Evolutionary conservation across 2,329 filamentous ascomycete genomes (phyloP).

Genomic region (Leptographium radiaticola): DNA sequence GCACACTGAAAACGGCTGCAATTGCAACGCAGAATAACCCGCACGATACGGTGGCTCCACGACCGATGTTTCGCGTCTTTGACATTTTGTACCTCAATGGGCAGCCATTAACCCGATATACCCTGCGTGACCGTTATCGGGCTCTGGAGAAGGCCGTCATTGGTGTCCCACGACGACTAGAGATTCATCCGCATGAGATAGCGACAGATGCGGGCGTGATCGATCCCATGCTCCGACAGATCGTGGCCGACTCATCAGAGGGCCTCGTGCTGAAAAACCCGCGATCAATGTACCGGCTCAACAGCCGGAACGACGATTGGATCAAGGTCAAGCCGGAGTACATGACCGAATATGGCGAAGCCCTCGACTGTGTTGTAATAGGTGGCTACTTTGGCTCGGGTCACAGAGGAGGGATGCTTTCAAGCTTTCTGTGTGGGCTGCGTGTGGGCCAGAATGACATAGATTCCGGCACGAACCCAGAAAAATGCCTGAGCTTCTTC

Average conservation of each 20-base stretch:
- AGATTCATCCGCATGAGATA: conserved; percentile 62
- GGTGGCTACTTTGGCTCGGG: conserved; percentile 91
- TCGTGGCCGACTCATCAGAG: conserved; percentile 78
- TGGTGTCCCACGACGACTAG: conserved; percentile 60
- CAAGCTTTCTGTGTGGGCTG: conserved; percentile 83
- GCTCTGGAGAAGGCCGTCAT: conserved; percentile 62
- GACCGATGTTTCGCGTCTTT: conserved; percentile 76
- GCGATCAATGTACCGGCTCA: conserved; percentile 70
- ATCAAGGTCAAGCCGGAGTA: conserved; percentile 98
- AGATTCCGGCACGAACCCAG: conserved; percentile 42
- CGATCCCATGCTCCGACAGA: conserved; percentile 64
- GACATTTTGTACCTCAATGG: conserved; percentile 87
- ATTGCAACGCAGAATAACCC: conserved; percentile 66
- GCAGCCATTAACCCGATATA: conserved; percentile 65
- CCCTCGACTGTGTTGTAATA: conserved; percentile 76
- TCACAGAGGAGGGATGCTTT: conserved; percentile 65
- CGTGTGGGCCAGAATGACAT: conserved; percentile 59
- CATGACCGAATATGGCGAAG: conserved; percentile 92
- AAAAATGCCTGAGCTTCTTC: conserved; percentile 88
- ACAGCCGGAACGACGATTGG: conserved; percentile 90
- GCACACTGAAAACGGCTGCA: conserved; percentile 84
- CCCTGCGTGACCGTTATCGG: conserved; percentile 63
- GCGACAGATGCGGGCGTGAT: conserved; percentile 59
- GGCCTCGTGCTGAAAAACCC: conserved; percentile 92
- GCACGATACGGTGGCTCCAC: conserved; percentile 46